A percentile compares a stretch with the other conserved stretches of the same genome.
These are phyloP conservation scores for Hyaloscypha hepaticicola DNA, from an alignment of 495 filamentous ascomycete genomes.

Conservation along the genomic window DNA sequence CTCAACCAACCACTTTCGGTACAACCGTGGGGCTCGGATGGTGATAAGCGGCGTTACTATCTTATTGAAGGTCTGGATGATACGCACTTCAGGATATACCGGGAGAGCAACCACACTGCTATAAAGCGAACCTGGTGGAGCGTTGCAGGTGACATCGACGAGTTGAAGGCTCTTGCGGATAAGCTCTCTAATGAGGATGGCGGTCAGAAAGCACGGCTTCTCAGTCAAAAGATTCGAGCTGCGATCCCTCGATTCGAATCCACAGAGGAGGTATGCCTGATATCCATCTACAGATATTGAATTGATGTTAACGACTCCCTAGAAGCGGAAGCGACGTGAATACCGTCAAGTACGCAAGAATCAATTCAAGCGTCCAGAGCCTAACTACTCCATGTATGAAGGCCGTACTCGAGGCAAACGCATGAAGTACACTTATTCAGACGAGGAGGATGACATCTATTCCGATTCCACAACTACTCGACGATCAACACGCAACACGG, in stretches of 20 bases:
- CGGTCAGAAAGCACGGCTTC: slow-evolving; percentile 69
- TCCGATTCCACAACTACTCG: slow-evolving; percentile 69
- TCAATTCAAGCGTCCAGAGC: slow-evolving; percentile 83
- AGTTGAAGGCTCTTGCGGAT: slow-evolving; percentile 69
- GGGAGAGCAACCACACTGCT: slow-evolving; percentile 82
- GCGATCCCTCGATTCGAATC: slow-evolving; percentile 94
- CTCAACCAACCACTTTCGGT: slow-evolving; percentile 90
- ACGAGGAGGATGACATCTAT: slow-evolving; percentile 74
- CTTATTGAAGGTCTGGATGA: slow-evolving; percentile 93
- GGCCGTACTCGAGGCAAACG: slow-evolving; percentile 94
- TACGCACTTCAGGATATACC: slow-evolving; percentile 89
- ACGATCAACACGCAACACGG: slow-evolving; percentile 74
- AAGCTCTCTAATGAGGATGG: slow-evolving; percentile 74
- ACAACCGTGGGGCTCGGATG: slow-evolving; percentile 91
- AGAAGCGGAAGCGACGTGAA: slow-evolving; percentile 92
- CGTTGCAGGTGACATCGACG: slow-evolving; percentile 86
- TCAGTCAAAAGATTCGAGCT: slow-evolving; percentile 73
- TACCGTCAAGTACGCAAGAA: slow-evolving; percentile 85
- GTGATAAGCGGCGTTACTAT: slow-evolving; percentile 88
- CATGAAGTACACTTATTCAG: slow-evolving; percentile 92
- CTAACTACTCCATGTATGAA: slow-evolving; percentile 90
- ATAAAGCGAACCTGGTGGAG: slow-evolving; percentile 86
- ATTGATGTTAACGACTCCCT: slow-evolving; percentile 33
- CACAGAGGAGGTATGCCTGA: slow-evolving; percentile 72
- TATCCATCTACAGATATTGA: neutral